Base-by-base conservation (phyloP, 495 filamentous ascomycete genomes). In the Lentithecium fluviatile region DNA sequence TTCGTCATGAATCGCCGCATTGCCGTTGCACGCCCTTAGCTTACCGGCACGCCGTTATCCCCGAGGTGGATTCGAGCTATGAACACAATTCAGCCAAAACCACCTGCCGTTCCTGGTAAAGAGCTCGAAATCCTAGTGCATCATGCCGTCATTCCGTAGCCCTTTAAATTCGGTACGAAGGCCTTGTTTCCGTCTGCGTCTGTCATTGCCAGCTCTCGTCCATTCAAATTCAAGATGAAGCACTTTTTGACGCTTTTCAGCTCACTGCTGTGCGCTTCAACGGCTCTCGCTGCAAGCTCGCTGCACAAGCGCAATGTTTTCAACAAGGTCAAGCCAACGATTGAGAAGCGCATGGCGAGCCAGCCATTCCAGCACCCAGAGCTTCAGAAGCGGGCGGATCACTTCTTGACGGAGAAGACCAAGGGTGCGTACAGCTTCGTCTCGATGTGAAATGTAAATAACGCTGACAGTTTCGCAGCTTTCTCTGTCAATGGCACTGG, bases 401-500 rank as follows among this genome's bases (percentile, higher is more conserved):
- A 47, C 7, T 67, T 48, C 24, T 45, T 67, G 48, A 62, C 64
- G 0, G 58, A 62, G 15, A 58, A 62, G 37, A 67, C 64, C 1
- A 29, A 62, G 42, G 36, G 64, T 63, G 23, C 34, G 55, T 53
- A 7, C 23, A 19, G 19, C 21, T 7, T 19, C 24, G n/a, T n/a
- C n/a, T n/a, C n/a, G n/a, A 40, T 29, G 1, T 17, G 17, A 42
- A 12, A 12, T 24, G 1, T 6, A n/a, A 8, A 24, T 7, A 37
- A 7, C 10, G 43, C 49, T 62, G 43, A 67, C 36, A 21, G 1
- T 8, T 15, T 36, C 8, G 0, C 26, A 81, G 78, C 79, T 64
- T 91, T 84, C 61, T 75, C 77, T 2, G 87, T 90, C 47, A 81
- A 90, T 68, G 87, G 86, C 7, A 80, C 76, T 3, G 76, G 71